A percentile compares a stretch with the other conserved stretches of the same genome.
These are phyloP conservation scores for Alternaria triticimaculans DNA, from an alignment of 2,329 filamentous ascomycete genomes.

Conservation along the genomic window DNA sequence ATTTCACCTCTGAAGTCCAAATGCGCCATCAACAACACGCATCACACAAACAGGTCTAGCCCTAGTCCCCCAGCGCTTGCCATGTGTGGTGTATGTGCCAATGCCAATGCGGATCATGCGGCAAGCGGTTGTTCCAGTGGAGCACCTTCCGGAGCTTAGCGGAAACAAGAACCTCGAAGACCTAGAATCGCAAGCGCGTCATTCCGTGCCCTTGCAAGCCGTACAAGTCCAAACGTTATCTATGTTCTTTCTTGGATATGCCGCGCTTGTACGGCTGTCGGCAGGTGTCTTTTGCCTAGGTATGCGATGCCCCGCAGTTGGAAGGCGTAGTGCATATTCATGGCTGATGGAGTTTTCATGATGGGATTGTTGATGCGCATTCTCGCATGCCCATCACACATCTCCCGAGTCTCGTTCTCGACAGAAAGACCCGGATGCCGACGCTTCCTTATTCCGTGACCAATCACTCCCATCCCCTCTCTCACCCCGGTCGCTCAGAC, in stretches of 20 bases:
- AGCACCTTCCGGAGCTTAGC: constrained; percentile 5
- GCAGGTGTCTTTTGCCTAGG: not conserved
- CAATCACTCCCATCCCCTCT: not conserved
- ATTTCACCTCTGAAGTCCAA: not conserved
- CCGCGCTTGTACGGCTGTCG: not conserved
- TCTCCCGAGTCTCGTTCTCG: not conserved
- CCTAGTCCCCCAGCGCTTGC: not conserved
- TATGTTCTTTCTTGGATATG: not conserved
- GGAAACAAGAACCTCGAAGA: not conserved
- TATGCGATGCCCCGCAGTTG: not conserved
- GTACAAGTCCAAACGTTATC: not conserved
- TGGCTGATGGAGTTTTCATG: not conserved
- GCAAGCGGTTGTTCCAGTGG: constrained; percentile 7
- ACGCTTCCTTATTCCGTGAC: constrained; percentile 2
- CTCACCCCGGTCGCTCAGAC: not conserved
- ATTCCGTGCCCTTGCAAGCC: not conserved
- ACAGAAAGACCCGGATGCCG: not conserved
- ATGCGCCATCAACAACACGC: not conserved
- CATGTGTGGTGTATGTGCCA: not conserved
- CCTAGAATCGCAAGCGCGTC: constrained; percentile 2
- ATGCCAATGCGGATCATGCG: constrained; percentile 11
- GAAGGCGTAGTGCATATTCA: not conserved
- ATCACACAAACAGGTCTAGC: not conserved
- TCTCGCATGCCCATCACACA: not conserved
- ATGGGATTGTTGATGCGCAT: not conserved